Evolutionary conservation across 2,329 filamentous ascomycete genomes (phyloP).

Genomic region (Orbilia blumenaviensis): DNA sequence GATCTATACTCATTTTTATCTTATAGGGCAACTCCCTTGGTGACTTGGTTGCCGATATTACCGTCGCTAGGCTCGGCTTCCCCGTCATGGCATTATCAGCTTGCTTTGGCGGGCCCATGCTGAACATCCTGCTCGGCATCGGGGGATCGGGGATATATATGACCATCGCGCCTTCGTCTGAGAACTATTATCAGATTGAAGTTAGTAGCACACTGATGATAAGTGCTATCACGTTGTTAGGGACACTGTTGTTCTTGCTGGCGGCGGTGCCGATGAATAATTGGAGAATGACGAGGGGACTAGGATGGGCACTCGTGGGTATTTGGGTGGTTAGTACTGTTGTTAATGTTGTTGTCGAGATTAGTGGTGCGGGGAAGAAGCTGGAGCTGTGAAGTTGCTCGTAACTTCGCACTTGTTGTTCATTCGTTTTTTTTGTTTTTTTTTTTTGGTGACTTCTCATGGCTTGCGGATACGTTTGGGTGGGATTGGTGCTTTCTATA

Average conservation of each 20-base stretch:
- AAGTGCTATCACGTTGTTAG: conserved; percentile 80
- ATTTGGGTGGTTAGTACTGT: conserved; percentile 84
- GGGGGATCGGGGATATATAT: conserved; percentile 91
- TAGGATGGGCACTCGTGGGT: conserved; percentile 81
- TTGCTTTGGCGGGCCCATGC: conserved; percentile 97
- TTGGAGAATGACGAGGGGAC: conserved; percentile 83
- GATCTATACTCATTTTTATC: background rate
- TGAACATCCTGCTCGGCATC: conserved; percentile 94
- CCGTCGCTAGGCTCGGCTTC: conserved; percentile 89
- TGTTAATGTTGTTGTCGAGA: conserved; percentile 81
- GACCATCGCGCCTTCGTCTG: conserved; percentile 79
- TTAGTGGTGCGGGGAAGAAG: conserved; percentile 68
- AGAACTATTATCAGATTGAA: conserved; percentile 81
- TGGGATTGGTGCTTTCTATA: background rate
- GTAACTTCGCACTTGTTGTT: background rate
- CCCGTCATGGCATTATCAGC: conserved; percentile 95
- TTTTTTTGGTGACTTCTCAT: no score
- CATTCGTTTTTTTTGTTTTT: background rate
- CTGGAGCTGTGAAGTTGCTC: conserved; percentile 56
- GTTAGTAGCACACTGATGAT: conserved; percentile 87
- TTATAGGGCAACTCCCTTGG: conserved; percentile 82
- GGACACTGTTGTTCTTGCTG: conserved; percentile 80
- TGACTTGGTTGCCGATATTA: conserved; percentile 93
- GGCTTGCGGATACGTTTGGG: background rate
- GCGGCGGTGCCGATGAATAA: conserved; percentile 83